phyloP scores from a whole-genome alignment of 1,139 yeast genomes.

The Diutina mesorugosa region DNA sequence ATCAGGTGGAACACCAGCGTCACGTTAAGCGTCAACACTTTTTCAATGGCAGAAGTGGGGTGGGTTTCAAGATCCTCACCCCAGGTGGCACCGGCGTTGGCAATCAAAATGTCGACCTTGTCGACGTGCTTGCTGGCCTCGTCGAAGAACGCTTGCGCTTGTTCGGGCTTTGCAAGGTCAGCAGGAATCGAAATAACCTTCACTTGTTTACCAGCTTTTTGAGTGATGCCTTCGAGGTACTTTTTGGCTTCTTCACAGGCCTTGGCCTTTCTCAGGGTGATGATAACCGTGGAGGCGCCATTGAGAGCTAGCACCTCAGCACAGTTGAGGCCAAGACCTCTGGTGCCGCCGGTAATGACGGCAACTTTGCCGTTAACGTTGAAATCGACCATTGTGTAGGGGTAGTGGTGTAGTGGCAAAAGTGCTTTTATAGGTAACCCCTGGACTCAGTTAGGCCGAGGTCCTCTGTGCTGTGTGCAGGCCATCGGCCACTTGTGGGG shows the following conservation, averaged over 20 bases:
- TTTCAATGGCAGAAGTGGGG: conserved; percentile 49
- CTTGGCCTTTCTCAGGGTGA: conserved; percentile 52
- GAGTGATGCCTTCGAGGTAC: conserved; percentile 34
- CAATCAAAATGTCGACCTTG: conserved; percentile 50
- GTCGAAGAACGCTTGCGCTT: conserved; percentile 32
- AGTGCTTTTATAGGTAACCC: background rate
- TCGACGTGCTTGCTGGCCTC: conserved; percentile 28
- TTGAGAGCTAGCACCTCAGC: conserved; percentile 53
- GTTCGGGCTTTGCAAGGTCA: conserved; percentile 42
- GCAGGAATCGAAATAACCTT: conserved; percentile 45
- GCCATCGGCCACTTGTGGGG: background rate
- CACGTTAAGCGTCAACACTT: conserved; percentile 53
- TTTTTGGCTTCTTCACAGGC: conserved; percentile 53
- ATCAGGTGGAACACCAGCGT: conserved; percentile 62
- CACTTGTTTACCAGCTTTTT: conserved; percentile 26
- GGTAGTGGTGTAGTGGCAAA: background rate
- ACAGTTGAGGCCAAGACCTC: conserved; percentile 62
- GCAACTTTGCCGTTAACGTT: conserved; percentile 56
- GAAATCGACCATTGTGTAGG: conserved; percentile 23
- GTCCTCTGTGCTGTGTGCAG: background rate
- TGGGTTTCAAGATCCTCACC: conserved; percentile 55
- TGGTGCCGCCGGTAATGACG: conserved; percentile 67
- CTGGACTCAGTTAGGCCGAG: background rate
- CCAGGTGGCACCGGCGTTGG: conserved; percentile 80
- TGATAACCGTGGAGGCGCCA: conserved; percentile 52